These are phyloP conservation scores for Kodamaea sp. DNA, from an alignment of 1,139 yeast genomes.

Conservation along the genomic window DNA sequence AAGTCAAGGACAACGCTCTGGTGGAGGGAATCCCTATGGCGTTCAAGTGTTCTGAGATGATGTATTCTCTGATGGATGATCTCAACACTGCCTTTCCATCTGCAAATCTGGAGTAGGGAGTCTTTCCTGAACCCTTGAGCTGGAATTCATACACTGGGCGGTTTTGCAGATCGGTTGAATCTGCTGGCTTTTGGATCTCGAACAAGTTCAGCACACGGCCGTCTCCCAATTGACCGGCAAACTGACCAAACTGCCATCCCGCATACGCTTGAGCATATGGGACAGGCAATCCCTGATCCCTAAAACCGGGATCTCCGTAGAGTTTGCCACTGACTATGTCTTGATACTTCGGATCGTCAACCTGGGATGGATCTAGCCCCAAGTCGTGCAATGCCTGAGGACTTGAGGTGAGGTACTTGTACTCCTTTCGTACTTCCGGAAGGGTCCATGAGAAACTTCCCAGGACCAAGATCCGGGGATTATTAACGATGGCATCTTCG, in stretches of 20 bases:
- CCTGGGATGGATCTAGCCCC: slow-evolving; percentile 47
- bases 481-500: slow-evolving; percentile 34
- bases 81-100: slow-evolving; percentile 94
- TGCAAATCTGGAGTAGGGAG: slow-evolving; percentile 92
- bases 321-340: slow-evolving; percentile 65
- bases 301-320: slow-evolving; percentile 28
- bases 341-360: slow-evolving; percentile 46
- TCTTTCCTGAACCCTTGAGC: slow-evolving; percentile 86
- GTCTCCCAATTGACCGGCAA: slow-evolving; percentile 97
- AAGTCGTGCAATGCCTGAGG: slow-evolving; percentile 61
- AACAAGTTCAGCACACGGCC: slow-evolving; percentile 87
- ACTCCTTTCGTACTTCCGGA: slow-evolving; percentile 62
- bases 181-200: slow-evolving; percentile 44
- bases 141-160: slow-evolving; percentile 63
- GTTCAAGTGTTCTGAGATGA: slow-evolving; percentile 78
- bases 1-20: slow-evolving; percentile 73
- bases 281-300: slow-evolving; percentile 47
- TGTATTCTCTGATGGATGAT: slow-evolving; percentile 84
- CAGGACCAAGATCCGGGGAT: slow-evolving; percentile 59
- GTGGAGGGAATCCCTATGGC: slow-evolving; percentile 87
- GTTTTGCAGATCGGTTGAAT: slow-evolving; percentile 18
- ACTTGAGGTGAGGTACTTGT: slow-evolving; percentile 60
- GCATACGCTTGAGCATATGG: slow-evolving; percentile 94
- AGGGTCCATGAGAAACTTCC: slow-evolving; percentile 74
- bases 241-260: slow-evolving; percentile 94